Base-by-base conservation (phyloP, 1,284 basidiomycete species). In the Austroboletus niveus region DNA sequence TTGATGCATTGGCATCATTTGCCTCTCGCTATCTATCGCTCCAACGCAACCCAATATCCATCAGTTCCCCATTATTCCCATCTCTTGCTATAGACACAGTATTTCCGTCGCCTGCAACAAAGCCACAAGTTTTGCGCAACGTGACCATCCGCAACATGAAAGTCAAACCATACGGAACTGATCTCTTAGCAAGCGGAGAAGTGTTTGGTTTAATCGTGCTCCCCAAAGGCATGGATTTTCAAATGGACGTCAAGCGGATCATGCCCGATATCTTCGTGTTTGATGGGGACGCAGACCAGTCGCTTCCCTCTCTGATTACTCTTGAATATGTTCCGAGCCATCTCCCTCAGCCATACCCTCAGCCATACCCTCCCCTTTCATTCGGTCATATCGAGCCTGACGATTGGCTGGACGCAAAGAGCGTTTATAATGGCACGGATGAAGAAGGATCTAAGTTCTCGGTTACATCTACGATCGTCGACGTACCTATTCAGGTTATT, bases 61-160 rank as follows among this genome's bases (percentile, higher is more conserved):
- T 90, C 43, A 75, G 79, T 0, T 75, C 80, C 0, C 75, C 81
- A 1, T 65, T 83, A 5, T 58, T 87, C 44, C 77, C 80, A 0
- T 69, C 65, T 15, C 62, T 85, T 39, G 54, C 68, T 24, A 57
- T 86, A 4, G 65, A 76, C 47, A 72, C 79, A 4, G 64, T 72
- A 2, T 89, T 91, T 62, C 89, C 88, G 9, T 77, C 78, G 1
- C 85, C 85, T 1, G 62, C 73, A 41, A 79, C 81, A 4, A 76
- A 75, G 35, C 87, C 88, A 1, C 72, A 77, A 27, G 73, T 91
- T 41, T 72, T 91, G 17, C 79, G 78, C 17, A 73, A 88, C 54
- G 82, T 91, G 31, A 85, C 84, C 3, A 84, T 91, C 52, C 76
- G 75, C 29, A 77, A 87, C 58, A 90, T 91, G 89, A 80, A 78